Evolutionary conservation across 208 protist genomes (phyloP).

Genomic region (Zelonia costaricensis): DNA sequence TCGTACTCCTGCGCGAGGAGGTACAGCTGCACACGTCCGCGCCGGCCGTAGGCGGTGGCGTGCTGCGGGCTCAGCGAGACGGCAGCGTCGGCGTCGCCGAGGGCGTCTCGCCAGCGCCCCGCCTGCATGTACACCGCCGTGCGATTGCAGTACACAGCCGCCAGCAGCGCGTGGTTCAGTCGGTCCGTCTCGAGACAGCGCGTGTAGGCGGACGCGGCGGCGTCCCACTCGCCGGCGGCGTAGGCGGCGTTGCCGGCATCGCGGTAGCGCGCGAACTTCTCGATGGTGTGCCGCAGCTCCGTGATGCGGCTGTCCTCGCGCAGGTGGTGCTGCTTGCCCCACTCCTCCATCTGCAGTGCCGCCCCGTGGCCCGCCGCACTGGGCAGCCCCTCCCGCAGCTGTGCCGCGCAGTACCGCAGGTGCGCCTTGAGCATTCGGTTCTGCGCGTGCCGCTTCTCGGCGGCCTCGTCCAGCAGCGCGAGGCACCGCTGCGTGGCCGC

Average conservation of each 20-base stretch:
- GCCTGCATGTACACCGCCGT: conserved; percentile 80
- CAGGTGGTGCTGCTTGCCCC: conserved; percentile 25
- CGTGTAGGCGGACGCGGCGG: conserved; percentile 62
- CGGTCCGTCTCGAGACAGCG: conserved; percentile 63
- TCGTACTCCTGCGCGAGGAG: conserved; percentile 34
- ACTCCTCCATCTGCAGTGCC: conserved; percentile 30
- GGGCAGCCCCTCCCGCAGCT: conserved; percentile 7
- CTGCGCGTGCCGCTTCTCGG: conserved; percentile 28
- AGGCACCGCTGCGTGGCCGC: conserved; percentile 41
- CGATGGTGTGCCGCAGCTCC: conserved; percentile 54
- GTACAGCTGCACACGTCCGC: conserved; percentile 63
- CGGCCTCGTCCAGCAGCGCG: conserved; percentile 39
- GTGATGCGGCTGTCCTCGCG: conserved; percentile 46
- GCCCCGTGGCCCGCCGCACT: background rate
- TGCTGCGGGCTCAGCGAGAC: conserved; percentile 53
- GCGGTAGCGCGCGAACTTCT: conserved; percentile 58
- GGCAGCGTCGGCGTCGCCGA: conserved; percentile 45
- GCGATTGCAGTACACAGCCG: conserved; percentile 78
- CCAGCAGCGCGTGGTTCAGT: conserved; percentile 60
- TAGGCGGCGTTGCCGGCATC: conserved; percentile 79
- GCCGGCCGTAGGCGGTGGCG: conserved; percentile 58
- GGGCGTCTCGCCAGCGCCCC: conserved; percentile 55
- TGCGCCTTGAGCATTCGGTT: conserved; percentile 32
- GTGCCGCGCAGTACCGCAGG: conserved; percentile 24
- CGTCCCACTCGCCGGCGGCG: conserved; percentile 47